Evolutionary conservation across 169 alveolate genomes (phyloP), one percentile per base, ranked within the genome.

Genomic region (Plasmodium coatneyi): DNA sequence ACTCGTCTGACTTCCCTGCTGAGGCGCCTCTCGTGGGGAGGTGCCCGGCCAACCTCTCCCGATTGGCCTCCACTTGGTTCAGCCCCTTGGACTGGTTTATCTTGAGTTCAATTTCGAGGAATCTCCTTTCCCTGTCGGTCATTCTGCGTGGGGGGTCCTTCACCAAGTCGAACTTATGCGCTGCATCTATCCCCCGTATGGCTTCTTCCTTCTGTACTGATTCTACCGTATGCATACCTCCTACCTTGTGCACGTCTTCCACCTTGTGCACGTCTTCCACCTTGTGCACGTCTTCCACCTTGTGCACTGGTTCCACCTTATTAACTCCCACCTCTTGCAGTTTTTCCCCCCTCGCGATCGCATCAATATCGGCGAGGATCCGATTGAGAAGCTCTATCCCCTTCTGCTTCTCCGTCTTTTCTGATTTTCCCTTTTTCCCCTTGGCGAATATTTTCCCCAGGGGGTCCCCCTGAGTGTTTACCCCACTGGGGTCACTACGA

Each of bases 341-440:
- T 22, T 34, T 6, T 12, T 46, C 72, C 25, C 39, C 80, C 80
- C 71, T 87, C 3, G 70, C 0, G 71, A n/a, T 25, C 32, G 39
- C 25, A 32, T 87, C 93, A 14, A 87, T 52, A n/a, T 78, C 72
- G n/a, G 79, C 9, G n/a, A 87, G 66, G 22, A 87, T 87, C 10
- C 71, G 71, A 71, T 87, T 87, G 25, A 87, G 46, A 16, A 87
- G 74, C 30, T 78, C 81, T 12, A 87, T 54, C 43, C 93, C 93
- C 49, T 66, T 87, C 80, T 87, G 84, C 30, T 87, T 87, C 49
- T 87, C 93, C 7, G 81, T 87, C 66, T 78, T 79, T 36, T 87
- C 22, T 56, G 60, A 39, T 12, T 71, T 71, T 6, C 25, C 76
- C 25, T 83, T 34, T 70, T 71, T 12, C 0, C 41, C 80, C 10